These are phyloP conservation scores for Suhomyces prunicola DNA, from an alignment of 805 yeast species.

Conservation along the genomic window DNA sequence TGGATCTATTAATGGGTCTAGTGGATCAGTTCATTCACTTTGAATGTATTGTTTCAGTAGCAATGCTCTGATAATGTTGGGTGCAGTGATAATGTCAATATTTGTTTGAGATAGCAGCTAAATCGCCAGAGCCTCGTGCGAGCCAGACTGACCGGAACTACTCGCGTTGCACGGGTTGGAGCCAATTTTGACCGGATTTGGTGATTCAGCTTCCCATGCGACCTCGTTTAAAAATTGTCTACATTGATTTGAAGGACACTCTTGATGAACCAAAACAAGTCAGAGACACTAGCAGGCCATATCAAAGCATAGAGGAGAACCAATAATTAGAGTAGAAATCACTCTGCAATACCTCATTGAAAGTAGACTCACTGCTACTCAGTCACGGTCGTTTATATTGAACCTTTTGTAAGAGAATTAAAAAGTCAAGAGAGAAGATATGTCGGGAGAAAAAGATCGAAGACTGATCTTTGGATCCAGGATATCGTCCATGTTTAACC, in stretches of 20 bases:
- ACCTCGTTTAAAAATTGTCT: background rate
- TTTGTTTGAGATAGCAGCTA: background rate
- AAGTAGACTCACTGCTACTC: background rate
- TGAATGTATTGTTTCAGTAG: background rate
- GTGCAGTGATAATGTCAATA: background rate
- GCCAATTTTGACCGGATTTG: background rate
- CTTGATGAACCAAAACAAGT: background rate
- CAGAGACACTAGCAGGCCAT: background rate
- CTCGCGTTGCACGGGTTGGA: background rate
- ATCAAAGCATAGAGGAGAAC: background rate
- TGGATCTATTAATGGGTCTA: background rate
- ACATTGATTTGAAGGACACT: background rate
- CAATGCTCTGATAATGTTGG: background rate
- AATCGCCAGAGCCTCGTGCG: background rate
- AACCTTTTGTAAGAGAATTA: background rate
- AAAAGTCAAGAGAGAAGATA: background rate
- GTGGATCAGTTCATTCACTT: background rate
- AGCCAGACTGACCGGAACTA: background rate
- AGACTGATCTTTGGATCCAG: constrained; percentile 27
- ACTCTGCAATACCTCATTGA: background rate
- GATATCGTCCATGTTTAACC: constrained; percentile 28
- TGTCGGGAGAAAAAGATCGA: constrained; percentile 12
- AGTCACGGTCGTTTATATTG: background rate
- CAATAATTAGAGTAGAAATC: background rate
- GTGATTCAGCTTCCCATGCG: background rate